Conservation (phyloP, 768 basidiomycete species). For the Sarcodon sp. region DNA sequence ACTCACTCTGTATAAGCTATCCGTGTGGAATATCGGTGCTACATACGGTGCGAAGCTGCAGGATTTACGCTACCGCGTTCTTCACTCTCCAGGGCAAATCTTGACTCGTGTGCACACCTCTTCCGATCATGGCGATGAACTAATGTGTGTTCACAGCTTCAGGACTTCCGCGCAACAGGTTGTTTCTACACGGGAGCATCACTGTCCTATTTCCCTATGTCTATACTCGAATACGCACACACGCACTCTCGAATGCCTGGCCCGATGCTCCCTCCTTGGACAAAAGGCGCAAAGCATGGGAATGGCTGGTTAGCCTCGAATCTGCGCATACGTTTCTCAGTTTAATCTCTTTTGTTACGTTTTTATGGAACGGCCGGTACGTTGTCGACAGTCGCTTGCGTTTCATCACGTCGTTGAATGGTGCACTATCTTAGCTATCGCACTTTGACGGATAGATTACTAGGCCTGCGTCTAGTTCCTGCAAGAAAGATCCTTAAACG, state of each 20-base stretch:
- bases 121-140: neutral
- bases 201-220: slow-evolving; percentile 73
- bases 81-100: slow-evolving; percentile 17
- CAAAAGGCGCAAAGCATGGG: slow-evolving; percentile 63
- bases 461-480: slow-evolving; percentile 65
- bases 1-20: slow-evolving; percentile 66
- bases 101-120: slow-evolving; percentile 13
- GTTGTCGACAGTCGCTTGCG: slow-evolving; percentile 11
- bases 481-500: slow-evolving; percentile 55
- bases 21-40: slow-evolving; percentile 68
- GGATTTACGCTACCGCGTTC: slow-evolving; percentile 48
- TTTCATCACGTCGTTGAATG: neutral
- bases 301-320: slow-evolving; percentile 50
- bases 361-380: slow-evolving; percentile 80
- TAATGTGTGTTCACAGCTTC: slow-evolving; percentile 32
- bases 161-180: slow-evolving; percentile 44
- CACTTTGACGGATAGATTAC: slow-evolving; percentile 66
- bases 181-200: slow-evolving; percentile 57
- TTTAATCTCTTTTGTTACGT: slow-evolving; percentile 67
- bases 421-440: slow-evolving; percentile 52
- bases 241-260: slow-evolving; percentile 81
- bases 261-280: slow-evolving; percentile 82
- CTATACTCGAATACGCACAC: slow-evolving; percentile 55
- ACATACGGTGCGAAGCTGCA: slow-evolving; percentile 80
- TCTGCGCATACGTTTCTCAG: slow-evolving; percentile 48